Conservation (phyloP, 169 alveolate species). For the Besnoitia besnoiti region DNA sequence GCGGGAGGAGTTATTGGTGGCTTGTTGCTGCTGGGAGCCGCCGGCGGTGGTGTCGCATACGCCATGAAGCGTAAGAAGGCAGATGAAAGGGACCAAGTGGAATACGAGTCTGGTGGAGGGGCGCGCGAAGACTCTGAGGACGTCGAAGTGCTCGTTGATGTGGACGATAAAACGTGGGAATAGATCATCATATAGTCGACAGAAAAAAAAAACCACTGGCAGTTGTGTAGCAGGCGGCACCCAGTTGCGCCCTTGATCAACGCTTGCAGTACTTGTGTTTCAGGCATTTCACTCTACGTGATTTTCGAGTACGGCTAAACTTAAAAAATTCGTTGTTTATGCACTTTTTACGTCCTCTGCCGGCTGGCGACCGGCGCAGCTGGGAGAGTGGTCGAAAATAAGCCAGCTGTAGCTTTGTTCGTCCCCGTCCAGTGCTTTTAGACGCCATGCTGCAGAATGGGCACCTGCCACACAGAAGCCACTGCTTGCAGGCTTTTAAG, state of each 20-base stretch:
- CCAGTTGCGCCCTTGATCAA: background rate
- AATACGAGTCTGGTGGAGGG: background rate
- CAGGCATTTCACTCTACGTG: background rate
- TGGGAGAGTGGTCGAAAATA: too few species aligned
- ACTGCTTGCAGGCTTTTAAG: too few species aligned
- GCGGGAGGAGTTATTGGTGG: conserved; percentile 35
- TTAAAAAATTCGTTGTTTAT: too few species aligned
- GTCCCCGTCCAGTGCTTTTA: too few species aligned
- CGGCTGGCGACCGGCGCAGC: background rate
- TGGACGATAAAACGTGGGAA: background rate
- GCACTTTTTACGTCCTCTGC: background rate
- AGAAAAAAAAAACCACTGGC: too few species aligned
- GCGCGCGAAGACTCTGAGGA: background rate
- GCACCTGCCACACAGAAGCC: too few species aligned
- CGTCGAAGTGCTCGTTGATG: conserved; percentile 1
- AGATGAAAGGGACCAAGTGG: background rate
- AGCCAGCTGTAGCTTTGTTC: too few species aligned
- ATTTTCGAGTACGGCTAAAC: background rate
- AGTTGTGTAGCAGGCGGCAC: background rate
- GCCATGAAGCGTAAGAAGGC: background rate
- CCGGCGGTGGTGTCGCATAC: conserved; percentile 5
- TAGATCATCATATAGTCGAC: too few species aligned
- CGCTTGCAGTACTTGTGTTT: background rate
- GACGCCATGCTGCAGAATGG: too few species aligned
- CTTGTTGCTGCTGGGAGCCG: background rate